Evolutionary conservation across 768 basidiomycete species (phyloP).

Genomic region (Lactarius akahatsu): DNA sequence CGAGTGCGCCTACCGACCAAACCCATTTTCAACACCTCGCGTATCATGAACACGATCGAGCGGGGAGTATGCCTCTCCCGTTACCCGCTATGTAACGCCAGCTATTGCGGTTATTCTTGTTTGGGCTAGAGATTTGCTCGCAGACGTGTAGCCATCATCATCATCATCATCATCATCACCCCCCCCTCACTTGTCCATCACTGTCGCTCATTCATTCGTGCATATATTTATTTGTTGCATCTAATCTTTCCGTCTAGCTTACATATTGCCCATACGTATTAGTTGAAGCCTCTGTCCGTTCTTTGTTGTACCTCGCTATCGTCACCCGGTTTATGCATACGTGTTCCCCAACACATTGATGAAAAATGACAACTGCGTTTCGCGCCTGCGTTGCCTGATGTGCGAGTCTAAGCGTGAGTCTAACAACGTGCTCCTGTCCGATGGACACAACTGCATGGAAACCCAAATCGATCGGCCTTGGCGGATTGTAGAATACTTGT

Average conservation of each 20-base stretch:
- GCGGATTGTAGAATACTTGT: neutral
- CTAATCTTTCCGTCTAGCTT: neutral
- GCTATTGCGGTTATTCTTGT: neutral
- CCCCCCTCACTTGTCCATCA: neutral
- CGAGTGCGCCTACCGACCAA: conserved; percentile 4
- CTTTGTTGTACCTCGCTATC: conserved; percentile 13
- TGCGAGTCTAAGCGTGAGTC: neutral
- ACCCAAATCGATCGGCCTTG: neutral
- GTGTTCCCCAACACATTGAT: neutral
- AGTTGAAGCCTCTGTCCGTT: neutral
- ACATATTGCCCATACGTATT: conserved; percentile 9
- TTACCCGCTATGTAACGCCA: neutral
- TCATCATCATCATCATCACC: no score
- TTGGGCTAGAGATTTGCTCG: neutral
- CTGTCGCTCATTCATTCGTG: conserved; percentile 14
- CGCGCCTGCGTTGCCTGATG: neutral
- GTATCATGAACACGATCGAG: neutral
- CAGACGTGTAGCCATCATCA: conserved; percentile 11
- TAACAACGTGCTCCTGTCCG: no score
- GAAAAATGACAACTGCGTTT: neutral
- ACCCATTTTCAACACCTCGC: neutral
- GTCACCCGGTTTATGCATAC: neutral
- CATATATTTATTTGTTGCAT: conserved; percentile 21
- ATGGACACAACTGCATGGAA: neutral
- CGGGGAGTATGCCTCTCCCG: neutral